A percentile compares a stretch with the other conserved stretches of the same genome.
Evolutionary conservation across 1,139 yeast species (phyloP).

Genomic region (Saccharomyces hybrid): DNA sequence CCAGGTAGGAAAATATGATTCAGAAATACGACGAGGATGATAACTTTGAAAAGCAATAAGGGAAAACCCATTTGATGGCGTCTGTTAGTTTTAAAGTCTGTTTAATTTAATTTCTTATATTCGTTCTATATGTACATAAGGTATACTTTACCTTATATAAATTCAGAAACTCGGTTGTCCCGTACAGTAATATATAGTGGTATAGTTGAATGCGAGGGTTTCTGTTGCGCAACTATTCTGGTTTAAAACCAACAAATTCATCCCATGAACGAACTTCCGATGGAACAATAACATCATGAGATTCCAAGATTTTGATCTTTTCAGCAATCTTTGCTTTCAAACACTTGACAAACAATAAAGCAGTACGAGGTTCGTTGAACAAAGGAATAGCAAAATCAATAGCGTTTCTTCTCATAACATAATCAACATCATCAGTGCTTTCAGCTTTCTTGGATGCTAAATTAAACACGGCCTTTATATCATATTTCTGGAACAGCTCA

Average conservation of each 20-base stretch:
- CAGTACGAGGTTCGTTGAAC: slow-evolving; percentile 93
- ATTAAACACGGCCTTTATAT: slow-evolving; percentile 83
- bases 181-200: neutral
- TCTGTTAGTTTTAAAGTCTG: no score
- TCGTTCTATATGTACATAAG: no score
- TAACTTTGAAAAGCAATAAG: no score
- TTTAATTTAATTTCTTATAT: no score
- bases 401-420: slow-evolving; percentile 97
- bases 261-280: slow-evolving; percentile 91
- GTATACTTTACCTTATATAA: no score
- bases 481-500: slow-evolving; percentile 81
- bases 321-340: slow-evolving; percentile 62
- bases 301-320: slow-evolving; percentile 38
- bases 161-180: neutral
- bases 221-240: slow-evolving; percentile 26
- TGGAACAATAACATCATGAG: slow-evolving; percentile 54
- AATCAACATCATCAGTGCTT: slow-evolving; percentile 75
- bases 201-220: neutral
- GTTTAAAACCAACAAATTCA: slow-evolving; percentile 89
- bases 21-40: no score
- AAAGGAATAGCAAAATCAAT: slow-evolving; percentile 95
- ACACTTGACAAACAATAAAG: slow-evolving; percentile 78
- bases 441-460: slow-evolving; percentile 88
- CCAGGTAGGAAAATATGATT: no score
- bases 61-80: no score